Evolutionary conservation across 2,329 filamentous ascomycete genomes (phyloP).

Genomic region (Aspergillus sp.): DNA sequence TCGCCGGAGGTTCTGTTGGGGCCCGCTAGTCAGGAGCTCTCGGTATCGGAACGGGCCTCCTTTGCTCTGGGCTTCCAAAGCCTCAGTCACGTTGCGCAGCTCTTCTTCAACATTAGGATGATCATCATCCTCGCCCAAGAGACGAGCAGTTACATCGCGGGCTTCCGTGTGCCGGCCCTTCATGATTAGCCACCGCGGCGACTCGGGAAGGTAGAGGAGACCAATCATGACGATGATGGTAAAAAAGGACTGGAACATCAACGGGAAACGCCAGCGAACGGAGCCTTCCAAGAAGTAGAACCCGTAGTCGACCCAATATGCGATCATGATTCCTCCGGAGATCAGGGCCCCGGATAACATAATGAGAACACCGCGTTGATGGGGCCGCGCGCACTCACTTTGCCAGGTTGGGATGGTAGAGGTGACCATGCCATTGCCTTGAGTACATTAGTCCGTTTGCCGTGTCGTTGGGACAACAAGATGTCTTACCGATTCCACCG

Average conservation of each 20-base stretch:
- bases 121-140: slow-evolving; percentile 36
- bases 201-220: slow-evolving; percentile 46
- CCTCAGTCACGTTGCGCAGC: slow-evolving; percentile 11
- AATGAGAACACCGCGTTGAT: slow-evolving; percentile 26
- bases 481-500: slow-evolving; percentile 32
- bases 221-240: slow-evolving; percentile 25
- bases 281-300: slow-evolving; percentile 23
- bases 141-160: slow-evolving; percentile 41
- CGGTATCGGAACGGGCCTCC: slow-evolving; percentile 12
- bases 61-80: slow-evolving; percentile 2
- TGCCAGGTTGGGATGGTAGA: slow-evolving; percentile 32
- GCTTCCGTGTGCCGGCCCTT: slow-evolving; percentile 50
- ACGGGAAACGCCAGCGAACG: slow-evolving; percentile 41
- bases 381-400: slow-evolving; percentile 26
- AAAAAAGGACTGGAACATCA: slow-evolving; percentile 46
- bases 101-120: slow-evolving; percentile 38
- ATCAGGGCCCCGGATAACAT: slow-evolving; percentile 24
- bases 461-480: background rate
- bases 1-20: slow-evolving; percentile 18
- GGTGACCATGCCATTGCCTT: background rate
- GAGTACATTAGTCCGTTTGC: background rate
- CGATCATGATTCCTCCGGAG: slow-evolving; percentile 21
- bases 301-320: slow-evolving; percentile 27
- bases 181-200: slow-evolving; percentile 53
- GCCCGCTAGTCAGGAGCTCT: slow-evolving; percentile 11